These are phyloP conservation scores for Linnemannia zychae DNA, from an alignment of 192 early-diverging fungal genomes.

Conservation along the genomic window DNA sequence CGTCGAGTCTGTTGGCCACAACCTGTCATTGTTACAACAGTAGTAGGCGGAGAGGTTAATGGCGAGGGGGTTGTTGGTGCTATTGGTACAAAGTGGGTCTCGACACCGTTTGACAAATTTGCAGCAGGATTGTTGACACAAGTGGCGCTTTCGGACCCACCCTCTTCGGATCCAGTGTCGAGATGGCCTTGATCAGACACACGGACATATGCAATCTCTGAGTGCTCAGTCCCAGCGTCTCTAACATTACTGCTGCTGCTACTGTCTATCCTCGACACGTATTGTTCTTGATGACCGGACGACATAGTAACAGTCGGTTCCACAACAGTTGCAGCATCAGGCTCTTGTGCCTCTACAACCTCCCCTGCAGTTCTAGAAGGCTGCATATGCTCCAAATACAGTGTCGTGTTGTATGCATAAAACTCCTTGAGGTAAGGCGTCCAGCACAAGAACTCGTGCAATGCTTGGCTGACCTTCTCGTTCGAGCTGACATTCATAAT, in stretches of 20 bases:
- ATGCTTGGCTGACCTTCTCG: conserved; percentile 42
- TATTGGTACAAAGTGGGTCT: not conserved
- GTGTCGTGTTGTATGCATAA: conserved; percentile 45
- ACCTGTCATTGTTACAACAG: not conserved
- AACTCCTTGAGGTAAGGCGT: conserved; percentile 48
- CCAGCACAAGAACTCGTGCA: conserved; percentile 54
- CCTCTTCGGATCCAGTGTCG: not conserved
- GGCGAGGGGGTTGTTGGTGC: not conserved
- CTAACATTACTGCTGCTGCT: not conserved
- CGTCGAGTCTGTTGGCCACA: not conserved
- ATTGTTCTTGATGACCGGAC: not conserved
- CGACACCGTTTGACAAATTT: not conserved
- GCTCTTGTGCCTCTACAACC: not conserved
- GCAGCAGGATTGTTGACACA: not conserved
- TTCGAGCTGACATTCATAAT: conserved; percentile 53
- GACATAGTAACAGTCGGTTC: not conserved
- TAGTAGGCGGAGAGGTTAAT: not conserved
- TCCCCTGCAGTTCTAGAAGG: not conserved
- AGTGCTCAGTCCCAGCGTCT: not conserved
- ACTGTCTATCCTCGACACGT: not conserved
- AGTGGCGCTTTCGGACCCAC: not conserved
- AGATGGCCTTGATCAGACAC: not conserved
- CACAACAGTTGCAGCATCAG: not conserved
- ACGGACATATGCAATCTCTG: not conserved
- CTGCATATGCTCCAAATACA: conserved; percentile 52